Evolutionary conservation across 2,329 filamentous ascomycete genomes (phyloP).

Genomic region (Fusarium cicatricum): DNA sequence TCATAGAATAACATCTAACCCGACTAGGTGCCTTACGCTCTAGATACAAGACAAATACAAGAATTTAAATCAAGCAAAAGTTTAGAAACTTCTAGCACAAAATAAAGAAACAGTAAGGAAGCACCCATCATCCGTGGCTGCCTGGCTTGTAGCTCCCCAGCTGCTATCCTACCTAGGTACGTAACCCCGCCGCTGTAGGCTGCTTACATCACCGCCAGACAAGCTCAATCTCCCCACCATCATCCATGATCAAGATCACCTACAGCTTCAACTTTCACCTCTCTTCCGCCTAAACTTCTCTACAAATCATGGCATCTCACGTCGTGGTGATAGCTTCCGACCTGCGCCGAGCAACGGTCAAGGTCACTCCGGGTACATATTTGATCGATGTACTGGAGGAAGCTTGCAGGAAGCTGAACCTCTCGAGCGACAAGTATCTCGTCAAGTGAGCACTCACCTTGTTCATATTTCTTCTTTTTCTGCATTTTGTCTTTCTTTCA

Average conservation of each 20-base stretch:
- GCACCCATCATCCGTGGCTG: conserved; percentile 1
- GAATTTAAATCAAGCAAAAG: too few relatives aligned
- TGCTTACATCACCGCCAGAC: conserved; percentile 33
- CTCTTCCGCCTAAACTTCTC: neutral
- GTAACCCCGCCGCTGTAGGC: conserved; percentile 24
- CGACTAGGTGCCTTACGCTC: too few relatives aligned
- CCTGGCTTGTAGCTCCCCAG: conserved; percentile 2
- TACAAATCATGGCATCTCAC: conserved; percentile 76
- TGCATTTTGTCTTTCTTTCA: neutral
- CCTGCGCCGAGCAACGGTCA: conserved; percentile 79
- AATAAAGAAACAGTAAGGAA: too few relatives aligned
- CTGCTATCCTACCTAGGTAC: neutral
- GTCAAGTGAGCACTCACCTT: conserved; percentile 70
- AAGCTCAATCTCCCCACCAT: conserved; percentile 26
- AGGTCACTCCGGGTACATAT: conserved; percentile 82
- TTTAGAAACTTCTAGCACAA: too few relatives aligned
- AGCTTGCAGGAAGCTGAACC: conserved; percentile 83
- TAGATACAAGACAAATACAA: too few relatives aligned
- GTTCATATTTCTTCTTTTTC: neutral
- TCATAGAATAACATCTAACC: too few relatives aligned
- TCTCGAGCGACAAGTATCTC: conserved; percentile 76
- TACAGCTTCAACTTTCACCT: conserved; percentile 3
- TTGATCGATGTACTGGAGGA: conserved; percentile 87
- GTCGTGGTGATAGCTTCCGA: conserved; percentile 88
- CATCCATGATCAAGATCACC: neutral